A percentile compares a stretch with the other conserved stretches of the same genome.
These are phyloP conservation scores for Penicillium cinerascens DNA, from an alignment of 495 filamentous ascomycete genomes.

Conservation along the genomic window DNA sequence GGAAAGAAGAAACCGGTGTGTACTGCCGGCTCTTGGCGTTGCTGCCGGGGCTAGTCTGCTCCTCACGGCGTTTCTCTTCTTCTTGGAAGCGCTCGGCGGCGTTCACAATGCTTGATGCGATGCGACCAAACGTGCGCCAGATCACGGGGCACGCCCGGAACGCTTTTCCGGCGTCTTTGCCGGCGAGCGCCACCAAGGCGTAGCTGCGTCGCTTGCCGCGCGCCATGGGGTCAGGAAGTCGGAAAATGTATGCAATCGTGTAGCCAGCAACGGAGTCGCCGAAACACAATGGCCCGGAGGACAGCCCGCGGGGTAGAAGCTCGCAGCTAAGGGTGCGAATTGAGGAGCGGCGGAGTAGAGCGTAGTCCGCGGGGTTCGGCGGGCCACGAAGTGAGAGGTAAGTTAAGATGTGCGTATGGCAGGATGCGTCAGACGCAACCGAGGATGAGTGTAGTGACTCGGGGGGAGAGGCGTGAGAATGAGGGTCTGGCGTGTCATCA, in stretches of 20 bases:
- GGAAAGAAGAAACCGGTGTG: conserved; percentile 60
- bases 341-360: conserved; percentile 78
- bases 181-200: conserved; percentile 75
- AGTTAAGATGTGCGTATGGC: conserved; percentile 77
- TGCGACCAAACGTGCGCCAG: conserved; percentile 68
- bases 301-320: conserved; percentile 70
- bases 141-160: conserved; percentile 73
- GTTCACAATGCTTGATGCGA: conserved; percentile 71
- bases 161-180: conserved; percentile 67
- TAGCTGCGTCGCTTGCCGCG: conserved; percentile 84
- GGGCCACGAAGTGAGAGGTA: conserved; percentile 85
- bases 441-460: conserved; percentile 47
- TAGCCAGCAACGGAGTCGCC: conserved; percentile 79
- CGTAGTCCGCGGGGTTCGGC: conserved; percentile 69
- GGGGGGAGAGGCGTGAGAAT: conserved; percentile 38
- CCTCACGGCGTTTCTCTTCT: conserved; percentile 44
- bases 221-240: conserved; percentile 81
- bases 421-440: conserved; percentile 44
- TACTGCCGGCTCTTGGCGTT: conserved; percentile 33
- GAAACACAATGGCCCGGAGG: conserved; percentile 80
- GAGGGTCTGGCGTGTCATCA: conserved; percentile 34
- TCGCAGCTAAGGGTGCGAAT: conserved; percentile 85
- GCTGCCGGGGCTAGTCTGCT: conserved; percentile 29
- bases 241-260: conserved; percentile 91
- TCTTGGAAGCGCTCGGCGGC: conserved; percentile 55